Percentiles rank a stretch among this genome's conserved stretches.
These are phyloP conservation scores for Beta lomatogona DNA, from an alignment of 179 eudicot genomes.

Conservation along the genomic window DNA sequence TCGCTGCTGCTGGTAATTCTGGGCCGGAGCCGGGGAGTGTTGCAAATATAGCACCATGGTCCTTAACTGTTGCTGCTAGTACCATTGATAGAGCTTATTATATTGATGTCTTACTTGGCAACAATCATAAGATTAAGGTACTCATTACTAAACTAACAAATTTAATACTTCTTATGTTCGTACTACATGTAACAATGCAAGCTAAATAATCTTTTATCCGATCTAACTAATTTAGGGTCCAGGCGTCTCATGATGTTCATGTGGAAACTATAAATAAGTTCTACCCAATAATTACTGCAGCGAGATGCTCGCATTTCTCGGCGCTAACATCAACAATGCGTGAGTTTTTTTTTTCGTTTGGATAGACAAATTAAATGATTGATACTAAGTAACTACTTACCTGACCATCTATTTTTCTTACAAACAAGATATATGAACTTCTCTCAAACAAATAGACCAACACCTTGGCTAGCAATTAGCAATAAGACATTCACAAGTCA, in stretches of 20 bases:
- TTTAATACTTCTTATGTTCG: no score
- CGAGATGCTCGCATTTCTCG: neutral
- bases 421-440: no score
- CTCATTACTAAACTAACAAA: no score
- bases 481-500: no score
- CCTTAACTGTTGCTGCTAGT: constrained; percentile 25
- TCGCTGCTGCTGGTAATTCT: constrained; percentile 11
- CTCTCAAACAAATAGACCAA: no score
- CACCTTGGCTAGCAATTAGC: no score
- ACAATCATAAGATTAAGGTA: constrained; percentile 2
- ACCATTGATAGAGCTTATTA: neutral
- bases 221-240: no score
- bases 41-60: constrained; percentile 17
- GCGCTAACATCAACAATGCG: neutral
- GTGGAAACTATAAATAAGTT: neutral
- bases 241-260: neutral
- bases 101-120: constrained; percentile 7
- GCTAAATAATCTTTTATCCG: no score
- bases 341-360: neutral
- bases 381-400: no score
- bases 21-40: constrained; percentile 2
- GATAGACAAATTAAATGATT: no score
- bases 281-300: neutral
- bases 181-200: no score
- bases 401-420: no score